phyloP scores from a whole-genome alignment of 257 asterid genomes.

The Fraxinus pennsylvanica region DNA sequence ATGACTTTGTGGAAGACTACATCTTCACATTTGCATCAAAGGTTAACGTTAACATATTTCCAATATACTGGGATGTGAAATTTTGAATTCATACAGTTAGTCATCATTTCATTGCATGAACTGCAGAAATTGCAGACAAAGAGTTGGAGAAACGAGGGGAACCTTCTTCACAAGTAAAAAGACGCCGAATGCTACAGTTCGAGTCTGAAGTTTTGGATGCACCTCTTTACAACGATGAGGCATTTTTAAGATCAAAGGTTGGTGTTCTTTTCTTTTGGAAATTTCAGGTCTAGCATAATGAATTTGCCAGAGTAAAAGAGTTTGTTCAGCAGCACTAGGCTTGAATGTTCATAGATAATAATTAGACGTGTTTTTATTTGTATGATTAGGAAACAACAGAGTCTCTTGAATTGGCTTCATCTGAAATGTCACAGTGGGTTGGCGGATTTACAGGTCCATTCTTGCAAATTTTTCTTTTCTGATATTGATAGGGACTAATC shows the following conservation, averaged over 20 bases:
- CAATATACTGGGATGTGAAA: not conserved
- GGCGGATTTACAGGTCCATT: conserved; percentile 47
- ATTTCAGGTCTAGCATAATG: not conserved
- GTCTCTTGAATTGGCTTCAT: conserved; percentile 28
- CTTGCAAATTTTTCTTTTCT: not conserved
- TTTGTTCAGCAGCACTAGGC: not conserved
- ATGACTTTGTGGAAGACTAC: not conserved
- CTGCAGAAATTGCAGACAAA: conserved; percentile 56
- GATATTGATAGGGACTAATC: not conserved
- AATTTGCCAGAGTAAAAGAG: too few species aligned
- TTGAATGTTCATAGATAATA: not conserved
- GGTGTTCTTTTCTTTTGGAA: not conserved
- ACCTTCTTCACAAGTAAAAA: conserved; percentile 62
- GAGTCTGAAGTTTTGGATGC: conserved; percentile 57
- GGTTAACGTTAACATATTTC: not conserved
- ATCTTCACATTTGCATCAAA: not conserved
- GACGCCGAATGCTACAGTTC: conserved; percentile 84
- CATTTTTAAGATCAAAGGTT: conserved; percentile 72
- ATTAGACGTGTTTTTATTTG: conserved; percentile 6
- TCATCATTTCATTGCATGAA: conserved; percentile 17
- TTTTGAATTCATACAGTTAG: not conserved
- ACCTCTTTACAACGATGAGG: conserved; percentile 52
- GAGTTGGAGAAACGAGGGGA: conserved; percentile 46
- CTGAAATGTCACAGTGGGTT: conserved; percentile 45
- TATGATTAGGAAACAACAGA: conserved; percentile 37